A percentile compares a stretch with the other conserved stretches of the same genome.
Evolutionary conservation across 2,329 filamentous ascomycete species (phyloP).

Genomic region (Acephala macrosclerotiorum): DNA sequence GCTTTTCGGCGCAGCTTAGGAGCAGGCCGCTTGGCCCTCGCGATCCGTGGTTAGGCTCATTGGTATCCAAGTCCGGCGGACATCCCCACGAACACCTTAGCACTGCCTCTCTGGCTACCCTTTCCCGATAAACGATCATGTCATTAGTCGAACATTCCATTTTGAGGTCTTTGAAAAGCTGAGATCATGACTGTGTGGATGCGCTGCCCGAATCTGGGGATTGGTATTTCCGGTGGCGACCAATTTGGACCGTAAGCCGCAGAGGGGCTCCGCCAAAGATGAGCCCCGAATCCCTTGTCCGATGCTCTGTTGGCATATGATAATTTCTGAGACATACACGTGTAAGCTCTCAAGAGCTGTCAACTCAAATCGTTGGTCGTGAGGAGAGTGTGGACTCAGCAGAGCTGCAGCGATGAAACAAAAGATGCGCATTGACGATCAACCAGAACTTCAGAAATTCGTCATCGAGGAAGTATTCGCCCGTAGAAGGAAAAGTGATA

Average conservation of each 20-base stretch:
- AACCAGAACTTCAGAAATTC: slow-evolving; percentile 7
- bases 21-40: neutral
- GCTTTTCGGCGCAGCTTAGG: slow-evolving; percentile 4
- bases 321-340: neutral
- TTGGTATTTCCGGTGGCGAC: slow-evolving; percentile 1
- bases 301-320: neutral
- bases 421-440: slow-evolving; percentile 10
- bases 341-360: neutral
- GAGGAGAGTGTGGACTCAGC: neutral
- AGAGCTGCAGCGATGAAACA: slow-evolving; percentile 9
- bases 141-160: neutral
- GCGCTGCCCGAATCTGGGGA: neutral
- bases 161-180: neutral
- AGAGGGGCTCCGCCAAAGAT: neutral
- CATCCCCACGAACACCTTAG: slow-evolving; percentile 25
- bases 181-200: neutral
- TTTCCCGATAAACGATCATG: slow-evolving; percentile 1
- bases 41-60: slow-evolving; percentile 15
- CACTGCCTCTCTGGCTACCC: neutral
- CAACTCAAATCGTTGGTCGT: neutral
- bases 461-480: neutral
- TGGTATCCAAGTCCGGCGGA: slow-evolving; percentile 27
- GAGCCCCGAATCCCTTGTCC: slow-evolving; percentile 3
- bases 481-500: neutral
- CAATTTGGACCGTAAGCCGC: neutral